Conservation (phyloP, 164 flowering plant genomes). For the Echeveria elegans region DNA sequence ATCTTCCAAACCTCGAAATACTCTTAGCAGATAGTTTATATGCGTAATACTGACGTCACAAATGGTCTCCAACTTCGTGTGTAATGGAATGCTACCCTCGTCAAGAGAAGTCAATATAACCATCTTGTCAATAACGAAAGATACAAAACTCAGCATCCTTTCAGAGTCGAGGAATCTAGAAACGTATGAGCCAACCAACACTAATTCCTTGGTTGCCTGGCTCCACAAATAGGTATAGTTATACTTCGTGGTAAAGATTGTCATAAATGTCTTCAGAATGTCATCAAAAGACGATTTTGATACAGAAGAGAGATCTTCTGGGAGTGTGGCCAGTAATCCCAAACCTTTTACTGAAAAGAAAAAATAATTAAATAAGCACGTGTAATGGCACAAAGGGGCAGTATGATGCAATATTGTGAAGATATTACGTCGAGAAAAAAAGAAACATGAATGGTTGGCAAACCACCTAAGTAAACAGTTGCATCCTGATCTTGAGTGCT, state of each 20-base stretch:
- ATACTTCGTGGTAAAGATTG: slow-evolving; percentile 11
- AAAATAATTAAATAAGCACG: neutral
- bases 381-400: neutral
- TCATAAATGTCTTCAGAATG: slow-evolving; percentile 38
- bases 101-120: slow-evolving; percentile 29
- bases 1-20: slow-evolving; percentile 48
- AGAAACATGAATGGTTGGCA: neutral
- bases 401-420: neutral
- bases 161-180: slow-evolving; percentile 37
- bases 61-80: slow-evolving; percentile 52
- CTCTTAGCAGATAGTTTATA: slow-evolving; percentile 33
- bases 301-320: slow-evolving; percentile 32
- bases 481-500: slow-evolving; percentile 24
- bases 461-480: slow-evolving; percentile 42
- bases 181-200: slow-evolving; percentile 50
- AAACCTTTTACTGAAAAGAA: slow-evolving; percentile 69
- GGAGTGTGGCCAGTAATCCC: slow-evolving; percentile 62
- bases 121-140: slow-evolving; percentile 49
- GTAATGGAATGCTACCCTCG: slow-evolving; percentile 36
- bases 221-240: slow-evolving; percentile 43
- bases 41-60: slow-evolving; percentile 49
- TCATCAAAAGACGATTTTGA: slow-evolving; percentile 39
- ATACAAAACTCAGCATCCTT: slow-evolving; percentile 36
- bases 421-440: neutral
- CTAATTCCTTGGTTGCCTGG: slow-evolving; percentile 47